Conservation (phyloP, 2,329 filamentous ascomycete species). For the Rosellinia necatrix region DNA sequence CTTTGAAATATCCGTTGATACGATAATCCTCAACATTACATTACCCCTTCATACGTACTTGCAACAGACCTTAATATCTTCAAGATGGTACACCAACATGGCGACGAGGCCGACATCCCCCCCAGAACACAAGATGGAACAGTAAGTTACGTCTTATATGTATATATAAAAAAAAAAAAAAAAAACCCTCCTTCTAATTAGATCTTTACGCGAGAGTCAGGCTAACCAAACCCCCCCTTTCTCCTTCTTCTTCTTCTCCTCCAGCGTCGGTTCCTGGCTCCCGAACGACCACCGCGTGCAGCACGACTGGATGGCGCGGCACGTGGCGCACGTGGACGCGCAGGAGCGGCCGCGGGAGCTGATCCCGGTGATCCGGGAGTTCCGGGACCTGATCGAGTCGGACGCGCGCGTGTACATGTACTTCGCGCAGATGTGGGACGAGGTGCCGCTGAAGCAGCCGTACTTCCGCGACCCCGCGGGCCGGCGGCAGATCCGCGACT, state of each 20-base stretch:
- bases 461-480: constrained; percentile 66
- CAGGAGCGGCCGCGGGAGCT: constrained; percentile 54
- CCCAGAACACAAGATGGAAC: constrained; percentile 49
- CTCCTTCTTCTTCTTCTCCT: no score
- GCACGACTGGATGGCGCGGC: constrained; percentile 63
- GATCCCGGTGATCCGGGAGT: constrained; percentile 65
- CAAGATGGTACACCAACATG: constrained; percentile 56
- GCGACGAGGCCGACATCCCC: constrained; percentile 58
- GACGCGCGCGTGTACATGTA: constrained; percentile 69
- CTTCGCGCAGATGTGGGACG: constrained; percentile 69
- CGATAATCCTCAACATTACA: no score
- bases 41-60: neutral
- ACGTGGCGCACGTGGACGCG: constrained; percentile 59
- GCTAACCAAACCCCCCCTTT: neutral
- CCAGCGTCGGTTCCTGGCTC: constrained; percentile 59
- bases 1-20: no score
- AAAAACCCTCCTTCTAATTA: neutral
- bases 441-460: constrained; percentile 64
- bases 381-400: constrained; percentile 67
- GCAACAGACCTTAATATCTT: neutral
- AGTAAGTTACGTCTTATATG: constrained; percentile 46
- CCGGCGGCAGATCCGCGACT: constrained; percentile 65
- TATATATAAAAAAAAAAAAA: no score
- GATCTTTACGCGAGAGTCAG: neutral
- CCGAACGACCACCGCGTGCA: constrained; percentile 66